Percentiles rank a stretch among this genome's conserved stretches.
Conservation (phyloP, 176 grass and related monocot genomes). For the Typha latifolia region DNA sequence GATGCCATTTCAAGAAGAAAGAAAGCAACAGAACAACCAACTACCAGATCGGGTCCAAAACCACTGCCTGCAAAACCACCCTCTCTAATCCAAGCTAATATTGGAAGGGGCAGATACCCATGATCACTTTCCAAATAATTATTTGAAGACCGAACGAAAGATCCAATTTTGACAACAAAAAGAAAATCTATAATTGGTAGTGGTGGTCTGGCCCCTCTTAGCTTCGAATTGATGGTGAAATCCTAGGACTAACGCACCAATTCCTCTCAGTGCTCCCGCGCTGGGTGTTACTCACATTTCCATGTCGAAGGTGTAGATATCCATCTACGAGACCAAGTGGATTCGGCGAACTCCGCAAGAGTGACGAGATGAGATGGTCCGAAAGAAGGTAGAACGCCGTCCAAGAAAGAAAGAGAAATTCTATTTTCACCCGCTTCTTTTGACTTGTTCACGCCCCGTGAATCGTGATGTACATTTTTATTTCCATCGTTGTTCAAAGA, state of each 20-base stretch:
- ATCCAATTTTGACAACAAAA: neutral
- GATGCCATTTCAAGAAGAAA: neutral
- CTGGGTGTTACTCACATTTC: too few species aligned
- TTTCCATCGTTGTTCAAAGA: too few species aligned
- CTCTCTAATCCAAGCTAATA: neutral
- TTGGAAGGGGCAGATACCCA: neutral
- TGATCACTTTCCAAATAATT: neutral
- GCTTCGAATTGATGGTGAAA: too few species aligned
- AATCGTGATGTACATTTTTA: neutral
- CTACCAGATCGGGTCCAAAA: neutral
- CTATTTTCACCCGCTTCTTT: constrained; percentile 5
- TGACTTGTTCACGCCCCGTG: neutral
- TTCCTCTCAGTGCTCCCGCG: too few species aligned
- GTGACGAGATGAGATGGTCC: too few species aligned
- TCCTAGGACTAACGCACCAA: too few species aligned
- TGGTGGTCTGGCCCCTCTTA: too few species aligned
- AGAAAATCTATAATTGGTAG: too few species aligned
- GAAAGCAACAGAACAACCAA: neutral
- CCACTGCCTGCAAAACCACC: neutral
- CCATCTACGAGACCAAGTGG: too few species aligned
- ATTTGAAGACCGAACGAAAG: neutral
- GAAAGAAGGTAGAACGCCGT: too few species aligned
- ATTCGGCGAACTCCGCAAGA: too few species aligned
- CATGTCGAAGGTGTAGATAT: too few species aligned
- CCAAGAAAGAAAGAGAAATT: neutral